These are phyloP conservation scores for Aphanomyces invadans DNA, from an alignment of 352 stramenopile species.

Conservation along the genomic window DNA sequence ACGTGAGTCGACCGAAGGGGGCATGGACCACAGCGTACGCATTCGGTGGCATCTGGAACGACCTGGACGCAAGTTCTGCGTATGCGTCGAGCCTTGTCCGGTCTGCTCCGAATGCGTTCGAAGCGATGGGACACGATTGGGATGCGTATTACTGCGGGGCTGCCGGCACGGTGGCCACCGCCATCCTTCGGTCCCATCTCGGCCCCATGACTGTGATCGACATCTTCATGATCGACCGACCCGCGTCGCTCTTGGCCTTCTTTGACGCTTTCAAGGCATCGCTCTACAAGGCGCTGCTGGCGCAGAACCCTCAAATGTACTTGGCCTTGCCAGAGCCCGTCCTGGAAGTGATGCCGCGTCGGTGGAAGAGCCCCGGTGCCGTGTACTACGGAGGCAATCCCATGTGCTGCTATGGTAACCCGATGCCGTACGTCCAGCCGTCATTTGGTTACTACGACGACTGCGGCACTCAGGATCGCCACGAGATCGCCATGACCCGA, in stretches of 20 bases:
- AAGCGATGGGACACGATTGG: background rate
- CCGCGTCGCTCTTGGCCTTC: background rate
- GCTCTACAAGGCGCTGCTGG: background rate
- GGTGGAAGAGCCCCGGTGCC: background rate
- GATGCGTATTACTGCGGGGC: background rate
- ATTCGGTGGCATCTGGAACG: background rate
- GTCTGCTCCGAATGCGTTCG: background rate
- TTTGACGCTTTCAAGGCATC: background rate
- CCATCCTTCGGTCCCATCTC: background rate
- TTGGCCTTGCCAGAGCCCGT: background rate
- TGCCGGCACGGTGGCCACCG: background rate
- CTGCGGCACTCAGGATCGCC: background rate
- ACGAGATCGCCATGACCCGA: background rate
- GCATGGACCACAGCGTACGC: background rate
- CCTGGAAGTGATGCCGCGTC: background rate
- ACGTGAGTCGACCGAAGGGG: background rate
- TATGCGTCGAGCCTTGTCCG: background rate
- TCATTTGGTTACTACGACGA: conserved; percentile 14
- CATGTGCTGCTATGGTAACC: background rate
- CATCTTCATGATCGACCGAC: background rate
- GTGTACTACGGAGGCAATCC: conserved; percentile 4
- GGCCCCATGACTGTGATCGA: background rate
- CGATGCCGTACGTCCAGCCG: background rate
- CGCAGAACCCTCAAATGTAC: background rate
- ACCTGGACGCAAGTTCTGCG: background rate